A percentile compares a stretch with the other conserved stretches of the same genome.
Conservation (phyloP, 345 rosid genomes). For the Mallotus nudiflorus region DNA sequence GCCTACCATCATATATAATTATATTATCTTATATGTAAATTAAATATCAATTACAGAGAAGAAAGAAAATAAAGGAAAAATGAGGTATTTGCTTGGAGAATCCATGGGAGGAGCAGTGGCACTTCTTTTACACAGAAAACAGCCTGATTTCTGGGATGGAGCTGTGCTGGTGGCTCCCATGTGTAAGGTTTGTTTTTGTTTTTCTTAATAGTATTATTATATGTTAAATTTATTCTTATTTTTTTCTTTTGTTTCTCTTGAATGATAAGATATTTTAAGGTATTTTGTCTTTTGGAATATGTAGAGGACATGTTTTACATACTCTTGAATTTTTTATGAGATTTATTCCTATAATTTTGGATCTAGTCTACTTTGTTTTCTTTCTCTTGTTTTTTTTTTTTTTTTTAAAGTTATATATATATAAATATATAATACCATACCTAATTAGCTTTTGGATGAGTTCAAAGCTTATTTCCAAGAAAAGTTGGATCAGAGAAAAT, state of each 20-base stretch:
- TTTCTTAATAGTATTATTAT: too few species aligned
- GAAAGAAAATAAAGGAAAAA: conserved; percentile 55
- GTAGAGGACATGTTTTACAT: background rate
- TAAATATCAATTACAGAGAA: conserved; percentile 45
- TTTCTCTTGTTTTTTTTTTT: background rate
- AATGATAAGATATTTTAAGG: too few species aligned
- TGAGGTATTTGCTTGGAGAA: conserved; percentile 73
- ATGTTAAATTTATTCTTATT: too few species aligned
- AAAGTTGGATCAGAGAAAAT: too few species aligned
- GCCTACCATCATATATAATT: too few species aligned
- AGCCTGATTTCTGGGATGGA: conserved; percentile 74
- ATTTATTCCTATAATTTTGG: conserved; percentile 9
- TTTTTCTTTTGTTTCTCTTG: too few species aligned
- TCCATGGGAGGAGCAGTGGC: conserved; percentile 91
- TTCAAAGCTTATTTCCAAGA: too few species aligned
- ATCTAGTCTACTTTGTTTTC: background rate
- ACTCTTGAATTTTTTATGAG: background rate
- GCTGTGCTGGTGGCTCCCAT: conserved; percentile 82
- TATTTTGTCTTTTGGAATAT: too few species aligned
- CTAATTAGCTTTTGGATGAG: too few species aligned
- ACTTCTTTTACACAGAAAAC: conserved; percentile 59
- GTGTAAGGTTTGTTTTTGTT: conserved; percentile 59
- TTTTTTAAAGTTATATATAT: background rate
- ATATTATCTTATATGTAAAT: too few species aligned
- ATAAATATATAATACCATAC: background rate